Percentiles rank a stretch among this genome's conserved stretches.
Evolutionary conservation across 192 early-diverging fungal genomes (phyloP).

Genomic region (Backusella parvicylindrica): DNA sequence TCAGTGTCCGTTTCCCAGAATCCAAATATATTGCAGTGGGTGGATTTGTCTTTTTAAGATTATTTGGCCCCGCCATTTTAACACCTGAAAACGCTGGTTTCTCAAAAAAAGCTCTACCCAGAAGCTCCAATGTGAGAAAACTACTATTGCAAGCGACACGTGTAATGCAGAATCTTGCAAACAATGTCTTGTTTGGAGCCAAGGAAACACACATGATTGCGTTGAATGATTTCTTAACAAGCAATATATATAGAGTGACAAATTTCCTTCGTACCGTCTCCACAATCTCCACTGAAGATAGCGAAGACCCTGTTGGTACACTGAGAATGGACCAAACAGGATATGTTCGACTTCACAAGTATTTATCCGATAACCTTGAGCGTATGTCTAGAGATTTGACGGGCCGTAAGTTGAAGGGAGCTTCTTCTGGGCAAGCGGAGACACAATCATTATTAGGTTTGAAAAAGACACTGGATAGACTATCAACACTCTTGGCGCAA

Average conservation of each 20-base stretch:
- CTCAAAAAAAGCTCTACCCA: constrained; percentile 53
- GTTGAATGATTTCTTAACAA: constrained; percentile 83
- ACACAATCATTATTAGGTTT: constrained; percentile 33
- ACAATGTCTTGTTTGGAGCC: constrained; percentile 89
- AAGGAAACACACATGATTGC: constrained; percentile 95
- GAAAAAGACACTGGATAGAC: constrained; percentile 68
- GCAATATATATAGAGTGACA: constrained; percentile 77
- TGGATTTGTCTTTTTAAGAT: constrained; percentile 91
- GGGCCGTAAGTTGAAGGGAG: constrained; percentile 37
- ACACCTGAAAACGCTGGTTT: constrained; percentile 82
- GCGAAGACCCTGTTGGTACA: not conserved
- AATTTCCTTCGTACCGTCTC: constrained; percentile 79
- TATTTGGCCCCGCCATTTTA: constrained; percentile 92
- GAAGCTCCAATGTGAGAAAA: constrained; percentile 67
- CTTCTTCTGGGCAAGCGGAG: not conserved
- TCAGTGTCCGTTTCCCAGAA: constrained; percentile 76
- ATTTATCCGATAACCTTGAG: constrained; percentile 66
- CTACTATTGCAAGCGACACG: constrained; percentile 91
- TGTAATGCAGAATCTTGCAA: constrained; percentile 95
- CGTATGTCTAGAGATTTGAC: constrained; percentile 66
- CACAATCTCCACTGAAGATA: constrained; percentile 6
- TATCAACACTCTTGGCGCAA: constrained; percentile 77
- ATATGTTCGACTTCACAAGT: constrained; percentile 48
- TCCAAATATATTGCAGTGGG: constrained; percentile 85
- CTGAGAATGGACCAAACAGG: constrained; percentile 25